phyloP scores from a whole-genome alignment of 2,329 filamentous ascomycete genomes.

The Periconia digitata region DNA sequence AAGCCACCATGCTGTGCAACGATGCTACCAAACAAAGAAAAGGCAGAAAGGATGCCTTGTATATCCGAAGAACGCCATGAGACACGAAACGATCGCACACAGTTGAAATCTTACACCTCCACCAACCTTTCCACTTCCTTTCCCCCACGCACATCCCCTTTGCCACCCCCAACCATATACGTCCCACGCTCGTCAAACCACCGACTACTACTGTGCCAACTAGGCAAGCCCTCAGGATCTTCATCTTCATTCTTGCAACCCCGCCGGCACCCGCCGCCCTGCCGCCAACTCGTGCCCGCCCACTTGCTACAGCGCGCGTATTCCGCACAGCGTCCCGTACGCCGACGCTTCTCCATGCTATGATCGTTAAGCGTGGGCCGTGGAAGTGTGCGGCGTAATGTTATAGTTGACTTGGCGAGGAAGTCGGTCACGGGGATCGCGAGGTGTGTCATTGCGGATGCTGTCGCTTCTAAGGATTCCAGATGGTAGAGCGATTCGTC shows the following conservation, averaged over 20 bases:
- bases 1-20: too few species aligned
- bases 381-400: slow-evolving; percentile 28
- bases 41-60: too few species aligned
- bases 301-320: slow-evolving; percentile 40
- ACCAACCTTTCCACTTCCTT: background rate
- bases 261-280: slow-evolving; percentile 32
- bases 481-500: slow-evolving; percentile 31
- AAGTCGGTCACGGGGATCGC: slow-evolving; percentile 30
- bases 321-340: slow-evolving; percentile 26
- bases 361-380: slow-evolving; percentile 28
- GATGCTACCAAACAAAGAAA: too few species aligned
- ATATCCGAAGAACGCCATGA: too few species aligned
- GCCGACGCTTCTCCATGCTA: slow-evolving; percentile 21
- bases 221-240: slow-evolving; percentile 32
- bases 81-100: too few species aligned
- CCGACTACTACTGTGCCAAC: slow-evolving; percentile 36
- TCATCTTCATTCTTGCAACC: slow-evolving; percentile 39
- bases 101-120: background rate
- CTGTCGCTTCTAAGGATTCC: slow-evolving; percentile 38
- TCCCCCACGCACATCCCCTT: background rate
- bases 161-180: slow-evolving; percentile 32
- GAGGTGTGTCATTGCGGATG: slow-evolving; percentile 28
- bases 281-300: slow-evolving; percentile 32
- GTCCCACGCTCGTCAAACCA: slow-evolving; percentile 35
- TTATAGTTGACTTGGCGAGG: slow-evolving; percentile 34